These are phyloP conservation scores for Penicillium sp. DNA, from an alignment of 2,329 filamentous ascomycete species.

Conservation along the genomic window DNA sequence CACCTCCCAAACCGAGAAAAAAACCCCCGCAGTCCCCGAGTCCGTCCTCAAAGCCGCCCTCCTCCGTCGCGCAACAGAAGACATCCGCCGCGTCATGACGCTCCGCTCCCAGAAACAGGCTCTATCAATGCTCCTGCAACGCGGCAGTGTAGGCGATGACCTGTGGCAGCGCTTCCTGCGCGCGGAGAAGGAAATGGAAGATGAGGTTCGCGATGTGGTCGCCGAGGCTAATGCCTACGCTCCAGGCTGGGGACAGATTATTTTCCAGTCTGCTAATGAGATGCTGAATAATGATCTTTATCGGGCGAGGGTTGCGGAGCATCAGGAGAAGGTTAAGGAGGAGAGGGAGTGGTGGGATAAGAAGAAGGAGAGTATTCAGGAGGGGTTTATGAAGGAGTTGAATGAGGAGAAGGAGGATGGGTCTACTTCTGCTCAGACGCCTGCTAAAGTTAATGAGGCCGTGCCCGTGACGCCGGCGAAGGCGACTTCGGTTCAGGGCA, in stretches of 20 bases:
- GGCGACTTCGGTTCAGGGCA: conserved; percentile 45
- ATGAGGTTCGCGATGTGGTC: conserved; percentile 92
- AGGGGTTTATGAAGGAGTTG: conserved; percentile 84
- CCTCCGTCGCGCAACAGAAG: conserved; percentile 85
- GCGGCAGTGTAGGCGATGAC: conserved; percentile 94
- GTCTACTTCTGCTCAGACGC: conserved; percentile 22
- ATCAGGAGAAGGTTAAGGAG: conserved; percentile 71
- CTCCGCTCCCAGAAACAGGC: conserved; percentile 88
- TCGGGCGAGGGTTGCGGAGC: conserved; percentile 74
- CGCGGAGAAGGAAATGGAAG: conserved; percentile 97
- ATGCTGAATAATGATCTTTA: conserved; percentile 84
- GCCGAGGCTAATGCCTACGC: conserved; percentile 91
- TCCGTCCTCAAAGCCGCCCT: conserved; percentile 87
- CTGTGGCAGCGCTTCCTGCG: conserved; percentile 90
- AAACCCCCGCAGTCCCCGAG: conserved; percentile 75
- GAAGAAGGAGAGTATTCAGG: conserved; percentile 73
- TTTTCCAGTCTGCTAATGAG: conserved; percentile 97
- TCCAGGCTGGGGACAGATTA: conserved; percentile 87
- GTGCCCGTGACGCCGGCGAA: conserved; percentile 26
- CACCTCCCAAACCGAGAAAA: conserved; percentile 63
- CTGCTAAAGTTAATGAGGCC: conserved; percentile 30
- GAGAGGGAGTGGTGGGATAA: conserved; percentile 96
- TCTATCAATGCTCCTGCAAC: conserved; percentile 79
- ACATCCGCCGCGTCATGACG: conserved; percentile 89
- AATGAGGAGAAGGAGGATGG: conserved; percentile 43